phyloP scores from a whole-genome alignment of 257 asterid genomes.

The Capsicum pubescens region DNA sequence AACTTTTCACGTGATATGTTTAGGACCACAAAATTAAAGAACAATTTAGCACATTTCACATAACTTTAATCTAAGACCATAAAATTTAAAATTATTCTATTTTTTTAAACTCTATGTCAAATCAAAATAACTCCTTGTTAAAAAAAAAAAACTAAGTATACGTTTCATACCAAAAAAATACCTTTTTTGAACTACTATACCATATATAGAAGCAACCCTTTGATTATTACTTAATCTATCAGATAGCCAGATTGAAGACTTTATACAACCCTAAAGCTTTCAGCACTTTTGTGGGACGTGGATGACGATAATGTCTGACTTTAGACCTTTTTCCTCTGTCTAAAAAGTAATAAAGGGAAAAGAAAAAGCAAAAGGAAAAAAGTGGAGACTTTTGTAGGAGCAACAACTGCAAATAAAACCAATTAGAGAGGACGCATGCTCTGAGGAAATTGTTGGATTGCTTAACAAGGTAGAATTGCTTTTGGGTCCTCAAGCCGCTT shows the following conservation, averaged over 20 bases:
- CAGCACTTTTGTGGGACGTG: background rate
- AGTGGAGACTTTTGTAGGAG: background rate
- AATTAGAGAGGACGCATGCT: background rate
- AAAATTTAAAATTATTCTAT: no score
- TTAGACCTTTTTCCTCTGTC: background rate
- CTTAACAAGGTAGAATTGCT: constrained; percentile 16
- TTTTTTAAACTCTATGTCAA: no score
- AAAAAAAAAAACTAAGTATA: no score
- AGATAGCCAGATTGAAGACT: background rate
- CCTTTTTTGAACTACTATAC: background rate
- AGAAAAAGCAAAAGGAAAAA: background rate
- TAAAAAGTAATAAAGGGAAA: background rate
- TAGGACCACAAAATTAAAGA: no score
- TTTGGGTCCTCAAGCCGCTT: background rate
- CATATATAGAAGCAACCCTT: background rate
- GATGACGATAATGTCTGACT: background rate
- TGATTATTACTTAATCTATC: background rate
- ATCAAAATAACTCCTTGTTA: no score
- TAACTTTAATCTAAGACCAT: no score
- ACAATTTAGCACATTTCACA: no score
- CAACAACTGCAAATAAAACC: background rate
- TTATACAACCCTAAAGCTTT: background rate
- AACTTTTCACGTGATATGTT: no score
- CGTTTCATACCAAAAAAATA: background rate
- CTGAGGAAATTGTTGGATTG: constrained; percentile 2